A percentile compares a stretch with the other conserved stretches of the same genome.
Conservation (phyloP, 1,284 basidiomycete species). For the Xerocomus cyaneibrunnescens region DNA sequence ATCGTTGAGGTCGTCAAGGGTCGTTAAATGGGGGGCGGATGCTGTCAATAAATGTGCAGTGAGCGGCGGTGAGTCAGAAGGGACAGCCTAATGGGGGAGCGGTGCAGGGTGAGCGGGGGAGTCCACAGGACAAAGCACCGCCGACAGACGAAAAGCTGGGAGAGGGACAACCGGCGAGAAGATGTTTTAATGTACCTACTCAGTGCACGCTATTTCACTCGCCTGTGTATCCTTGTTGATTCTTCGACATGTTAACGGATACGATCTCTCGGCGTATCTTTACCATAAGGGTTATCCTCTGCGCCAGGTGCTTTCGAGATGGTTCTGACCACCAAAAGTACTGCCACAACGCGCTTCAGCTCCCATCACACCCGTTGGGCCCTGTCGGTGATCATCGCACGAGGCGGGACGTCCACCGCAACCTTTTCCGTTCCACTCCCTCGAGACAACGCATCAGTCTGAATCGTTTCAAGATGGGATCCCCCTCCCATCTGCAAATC, state of each 20-base stretch:
- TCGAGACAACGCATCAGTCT: neutral
- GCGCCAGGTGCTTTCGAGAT: slow-evolving; percentile 22
- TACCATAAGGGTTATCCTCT: slow-evolving; percentile 35
- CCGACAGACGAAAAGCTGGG: slow-evolving; percentile 16
- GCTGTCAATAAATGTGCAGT: slow-evolving; percentile 5
- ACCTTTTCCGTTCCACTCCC: neutral
- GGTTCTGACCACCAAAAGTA: slow-evolving; percentile 7
- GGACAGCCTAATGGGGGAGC: slow-evolving; percentile 10
- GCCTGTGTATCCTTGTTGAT: slow-evolving; percentile 35
- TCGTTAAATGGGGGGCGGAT: slow-evolving; percentile 26
- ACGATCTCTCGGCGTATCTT: slow-evolving; percentile 33
- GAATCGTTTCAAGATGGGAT: slow-evolving; percentile 14
- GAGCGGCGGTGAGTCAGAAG: slow-evolving; percentile 3
- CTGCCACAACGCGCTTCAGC: slow-evolving; percentile 19
- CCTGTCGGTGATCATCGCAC: slow-evolving; percentile 31
- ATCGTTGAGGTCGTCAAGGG: slow-evolving; percentile 32
- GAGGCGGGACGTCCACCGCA: slow-evolving; percentile 1
- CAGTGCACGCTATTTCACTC: slow-evolving; percentile 17
- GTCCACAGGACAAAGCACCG: slow-evolving; percentile 22
- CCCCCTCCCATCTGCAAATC: slow-evolving; percentile 32
- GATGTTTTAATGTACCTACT: slow-evolving; percentile 22
- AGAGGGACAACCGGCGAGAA: slow-evolving; percentile 6
- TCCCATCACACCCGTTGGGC: slow-evolving; percentile 17
- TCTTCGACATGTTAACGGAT: slow-evolving; percentile 18
- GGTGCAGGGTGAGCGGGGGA: slow-evolving; percentile 5